Evolutionary conservation across 2,329 filamentous ascomycete genomes (phyloP).

Genomic region (Elsinoe perseae): DNA sequence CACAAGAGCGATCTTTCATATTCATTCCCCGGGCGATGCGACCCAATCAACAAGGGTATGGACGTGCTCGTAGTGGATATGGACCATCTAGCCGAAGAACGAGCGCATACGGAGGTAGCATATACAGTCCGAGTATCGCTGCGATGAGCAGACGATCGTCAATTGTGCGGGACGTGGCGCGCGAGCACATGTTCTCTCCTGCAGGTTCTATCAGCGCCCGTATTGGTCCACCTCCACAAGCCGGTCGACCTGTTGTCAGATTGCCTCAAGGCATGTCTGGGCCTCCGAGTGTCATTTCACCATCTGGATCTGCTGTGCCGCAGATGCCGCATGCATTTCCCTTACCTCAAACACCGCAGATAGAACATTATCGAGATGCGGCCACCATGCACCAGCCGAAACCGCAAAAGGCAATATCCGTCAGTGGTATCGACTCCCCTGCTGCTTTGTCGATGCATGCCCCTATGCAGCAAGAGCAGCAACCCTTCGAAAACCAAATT

Average conservation of each 20-base stretch:
- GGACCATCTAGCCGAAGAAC: conserved; percentile 30
- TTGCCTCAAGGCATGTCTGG: conserved; percentile 57
- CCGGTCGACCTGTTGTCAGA: conserved; percentile 63
- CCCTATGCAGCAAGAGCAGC: conserved; percentile 61
- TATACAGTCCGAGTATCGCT: conserved; percentile 79
- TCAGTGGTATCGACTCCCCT: conserved; percentile 86
- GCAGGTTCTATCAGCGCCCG: conserved; percentile 65
- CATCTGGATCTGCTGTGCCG: conserved; percentile 38
- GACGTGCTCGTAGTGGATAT: conserved; percentile 59
- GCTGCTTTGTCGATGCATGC: conserved; percentile 52
- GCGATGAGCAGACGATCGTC: conserved; percentile 77
- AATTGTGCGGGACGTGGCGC: conserved; percentile 56
- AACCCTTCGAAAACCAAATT: conserved; percentile 93
- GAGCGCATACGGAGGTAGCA: conserved; percentile 55
- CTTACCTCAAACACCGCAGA: conserved; percentile 48
- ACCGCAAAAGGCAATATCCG: conserved; percentile 87
- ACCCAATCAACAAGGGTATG: conserved; percentile 78
- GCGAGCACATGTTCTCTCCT: conserved; percentile 72
- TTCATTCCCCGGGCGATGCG: conserved; percentile 92
- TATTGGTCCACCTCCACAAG: conserved; percentile 30
- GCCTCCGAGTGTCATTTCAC: conserved; percentile 28
- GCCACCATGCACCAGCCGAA: conserved; percentile 87
- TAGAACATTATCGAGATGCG: conserved; percentile 52
- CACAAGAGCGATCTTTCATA: conserved; percentile 85
- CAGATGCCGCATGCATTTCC: conserved; percentile 44